Conservation (phyloP, 805 yeast genomes). For the Starmerella kuoi region DNA sequence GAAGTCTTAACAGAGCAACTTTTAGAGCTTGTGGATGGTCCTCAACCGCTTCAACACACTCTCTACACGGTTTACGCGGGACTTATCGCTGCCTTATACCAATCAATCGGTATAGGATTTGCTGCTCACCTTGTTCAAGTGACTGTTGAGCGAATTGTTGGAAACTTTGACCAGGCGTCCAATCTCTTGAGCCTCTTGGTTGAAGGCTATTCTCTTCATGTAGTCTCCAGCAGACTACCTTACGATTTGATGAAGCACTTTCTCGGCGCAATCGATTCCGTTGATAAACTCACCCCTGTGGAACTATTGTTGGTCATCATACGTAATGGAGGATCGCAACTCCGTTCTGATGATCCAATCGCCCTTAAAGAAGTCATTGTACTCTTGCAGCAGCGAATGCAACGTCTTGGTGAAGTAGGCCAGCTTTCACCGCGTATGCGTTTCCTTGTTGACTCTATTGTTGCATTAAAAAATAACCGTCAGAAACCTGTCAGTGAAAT, state of each 20-base stretch:
- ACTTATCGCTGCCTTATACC: slow-evolving; percentile 59
- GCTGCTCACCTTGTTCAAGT: slow-evolving; percentile 79
- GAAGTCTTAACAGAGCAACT: slow-evolving; percentile 53
- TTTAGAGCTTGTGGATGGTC: slow-evolving; percentile 50
- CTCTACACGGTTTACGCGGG: slow-evolving; percentile 73
- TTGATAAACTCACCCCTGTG: slow-evolving; percentile 36
- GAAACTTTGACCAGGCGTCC: slow-evolving; percentile 30
- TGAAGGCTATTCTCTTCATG: slow-evolving; percentile 62
- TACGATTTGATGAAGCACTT: slow-evolving; percentile 56
- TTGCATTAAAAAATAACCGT: slow-evolving; percentile 78
- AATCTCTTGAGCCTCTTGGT: slow-evolving; percentile 55
- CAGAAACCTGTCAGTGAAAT: slow-evolving; percentile 46
- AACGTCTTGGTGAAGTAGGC: slow-evolving; percentile 28
- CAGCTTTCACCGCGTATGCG: slow-evolving; percentile 50
- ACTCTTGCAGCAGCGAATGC: slow-evolving; percentile 40
- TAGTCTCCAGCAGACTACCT: slow-evolving; percentile 58
- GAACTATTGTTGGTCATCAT: slow-evolving; percentile 65
- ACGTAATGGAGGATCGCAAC: slow-evolving; percentile 65
- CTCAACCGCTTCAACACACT: slow-evolving; percentile 60
- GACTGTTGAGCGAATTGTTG: slow-evolving; percentile 33
- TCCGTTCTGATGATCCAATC: slow-evolving; percentile 81
- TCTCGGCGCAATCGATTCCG: slow-evolving; percentile 48
- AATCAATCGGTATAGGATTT: slow-evolving; percentile 72
- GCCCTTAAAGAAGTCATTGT: slow-evolving; percentile 70
- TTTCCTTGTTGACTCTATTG: slow-evolving; percentile 73